A percentile compares a stretch with the other conserved stretches of the same genome.
Conservation (phyloP, 345 rosid species). For the Gossypium turneri region DNA sequence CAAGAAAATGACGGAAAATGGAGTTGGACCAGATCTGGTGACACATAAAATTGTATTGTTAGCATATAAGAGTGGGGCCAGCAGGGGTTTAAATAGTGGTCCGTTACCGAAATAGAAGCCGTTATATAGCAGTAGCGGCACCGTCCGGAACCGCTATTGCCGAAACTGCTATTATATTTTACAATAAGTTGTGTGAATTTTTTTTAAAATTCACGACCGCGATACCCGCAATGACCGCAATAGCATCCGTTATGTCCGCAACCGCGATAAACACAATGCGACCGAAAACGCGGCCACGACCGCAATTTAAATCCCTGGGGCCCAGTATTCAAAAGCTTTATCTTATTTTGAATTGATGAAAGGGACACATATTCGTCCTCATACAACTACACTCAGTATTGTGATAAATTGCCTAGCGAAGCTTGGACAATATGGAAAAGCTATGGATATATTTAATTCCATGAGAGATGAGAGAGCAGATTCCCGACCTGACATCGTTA, state of each 20-base stretch:
- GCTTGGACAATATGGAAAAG: constrained; percentile 67
- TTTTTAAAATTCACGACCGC: too few relatives aligned
- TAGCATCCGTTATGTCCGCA: too few relatives aligned
- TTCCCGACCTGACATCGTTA: constrained; percentile 69
- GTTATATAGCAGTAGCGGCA: too few relatives aligned
- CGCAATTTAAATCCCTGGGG: too few relatives aligned
- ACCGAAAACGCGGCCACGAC: too few relatives aligned
- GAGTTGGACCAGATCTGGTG: constrained; percentile 94
- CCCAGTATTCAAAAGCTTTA: constrained; percentile 72
- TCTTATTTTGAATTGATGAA: constrained; percentile 88
- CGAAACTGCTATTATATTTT: too few relatives aligned
- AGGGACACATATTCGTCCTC: constrained; percentile 77
- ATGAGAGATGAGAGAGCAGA: constrained; percentile 74
- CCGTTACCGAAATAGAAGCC: too few relatives aligned
- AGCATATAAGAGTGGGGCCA: constrained; percentile 83
- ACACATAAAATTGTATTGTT: constrained; percentile 88
- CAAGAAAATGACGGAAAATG: constrained; percentile 92
- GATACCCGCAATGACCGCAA: too few relatives aligned
- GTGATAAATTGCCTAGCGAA: constrained; percentile 73
- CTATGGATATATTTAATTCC: constrained; percentile 67
- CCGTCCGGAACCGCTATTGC: too few relatives aligned
- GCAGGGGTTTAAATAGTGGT: too few relatives aligned
- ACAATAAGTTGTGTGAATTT: too few relatives aligned
- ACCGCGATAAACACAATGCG: too few relatives aligned
- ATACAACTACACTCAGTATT: constrained; percentile 80